A percentile compares a stretch with the other conserved stretches of the same genome.
Conservation (phyloP, 2,329 filamentous ascomycete genomes). For the Sporothrix globosa region DNA sequence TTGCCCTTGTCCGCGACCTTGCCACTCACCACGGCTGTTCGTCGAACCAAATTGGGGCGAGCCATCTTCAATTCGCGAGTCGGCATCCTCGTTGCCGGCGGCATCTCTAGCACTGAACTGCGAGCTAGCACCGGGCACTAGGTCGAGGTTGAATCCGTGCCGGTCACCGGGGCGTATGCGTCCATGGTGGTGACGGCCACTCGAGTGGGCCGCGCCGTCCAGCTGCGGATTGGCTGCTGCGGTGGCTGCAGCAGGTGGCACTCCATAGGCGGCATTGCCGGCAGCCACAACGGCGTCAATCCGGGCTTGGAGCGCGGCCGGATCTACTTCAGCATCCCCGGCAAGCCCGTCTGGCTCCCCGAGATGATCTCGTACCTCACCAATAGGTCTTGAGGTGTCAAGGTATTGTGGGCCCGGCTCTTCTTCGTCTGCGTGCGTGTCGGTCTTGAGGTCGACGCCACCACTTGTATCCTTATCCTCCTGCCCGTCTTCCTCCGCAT, state of each 20-base stretch:
- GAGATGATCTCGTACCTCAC: conserved; percentile 33
- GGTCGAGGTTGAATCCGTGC: conserved; percentile 28
- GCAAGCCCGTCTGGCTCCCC: neutral
- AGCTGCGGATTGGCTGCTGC: conserved; percentile 28
- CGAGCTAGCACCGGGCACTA: neutral
- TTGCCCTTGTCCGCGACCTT: neutral
- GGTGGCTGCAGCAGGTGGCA: neutral
- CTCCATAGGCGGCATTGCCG: conserved; percentile 32
- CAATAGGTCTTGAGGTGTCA: conserved; percentile 43
- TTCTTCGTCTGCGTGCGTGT: conserved; percentile 29
- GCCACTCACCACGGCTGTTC: conserved; percentile 14
- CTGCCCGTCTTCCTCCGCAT: conserved; percentile 40
- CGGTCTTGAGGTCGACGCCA: neutral
- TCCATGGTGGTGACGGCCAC: conserved; percentile 16
- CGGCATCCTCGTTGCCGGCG: neutral
- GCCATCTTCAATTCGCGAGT: neutral
- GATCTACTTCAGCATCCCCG: conserved; percentile 16
- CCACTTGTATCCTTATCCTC: neutral
- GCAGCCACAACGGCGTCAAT: conserved; percentile 40
- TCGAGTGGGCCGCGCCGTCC: conserved; percentile 34
- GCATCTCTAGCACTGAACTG: neutral
- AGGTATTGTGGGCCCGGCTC: conserved; percentile 41
- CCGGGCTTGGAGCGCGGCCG: conserved; percentile 35
- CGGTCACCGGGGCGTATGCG: neutral
- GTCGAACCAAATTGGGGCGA: neutral